Evolutionary conservation across 106 monocot species (phyloP).

Genomic region (Acorus calamus): DNA sequence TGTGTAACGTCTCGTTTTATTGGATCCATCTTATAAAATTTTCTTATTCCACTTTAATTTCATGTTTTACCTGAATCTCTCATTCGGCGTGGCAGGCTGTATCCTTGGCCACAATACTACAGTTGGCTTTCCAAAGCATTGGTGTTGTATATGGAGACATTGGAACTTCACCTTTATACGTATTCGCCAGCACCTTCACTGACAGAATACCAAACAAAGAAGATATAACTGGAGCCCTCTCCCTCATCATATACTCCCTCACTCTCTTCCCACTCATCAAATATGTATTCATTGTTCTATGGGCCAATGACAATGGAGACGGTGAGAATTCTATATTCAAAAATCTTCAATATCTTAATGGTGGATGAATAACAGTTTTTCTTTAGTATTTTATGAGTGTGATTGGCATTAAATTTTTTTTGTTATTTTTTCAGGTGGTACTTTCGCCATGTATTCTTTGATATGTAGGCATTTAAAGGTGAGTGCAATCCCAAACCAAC

Average conservation of each 20-base stretch:
- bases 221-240: slow-evolving; percentile 42
- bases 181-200: slow-evolving; percentile 36
- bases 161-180: slow-evolving; percentile 54
- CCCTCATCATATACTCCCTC: slow-evolving; percentile 42
- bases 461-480: slow-evolving; percentile 46
- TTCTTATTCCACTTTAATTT: background rate
- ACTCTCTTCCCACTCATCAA: slow-evolving; percentile 49
- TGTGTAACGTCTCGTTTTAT: no score
- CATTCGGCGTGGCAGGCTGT: background rate
- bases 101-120: slow-evolving; percentile 16
- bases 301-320: slow-evolving; percentile 53
- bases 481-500: slow-evolving; percentile 24
- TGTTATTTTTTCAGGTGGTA: slow-evolving; percentile 27
- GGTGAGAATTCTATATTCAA: slow-evolving; percentile 8
- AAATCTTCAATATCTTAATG: no score
- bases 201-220: slow-evolving; percentile 8
- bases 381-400: no score
- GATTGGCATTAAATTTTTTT: no score
- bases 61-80: background rate
- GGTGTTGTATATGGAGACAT: slow-evolving; percentile 55
- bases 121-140: slow-evolving; percentile 45
- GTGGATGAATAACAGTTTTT: no score
- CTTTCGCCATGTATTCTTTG: slow-evolving; percentile 60
- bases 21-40: no score
- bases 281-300: slow-evolving; percentile 49